These are phyloP conservation scores for Globisporangium spinosum DNA, from an alignment of 352 stramenopile genomes.

Conservation along the genomic window DNA sequence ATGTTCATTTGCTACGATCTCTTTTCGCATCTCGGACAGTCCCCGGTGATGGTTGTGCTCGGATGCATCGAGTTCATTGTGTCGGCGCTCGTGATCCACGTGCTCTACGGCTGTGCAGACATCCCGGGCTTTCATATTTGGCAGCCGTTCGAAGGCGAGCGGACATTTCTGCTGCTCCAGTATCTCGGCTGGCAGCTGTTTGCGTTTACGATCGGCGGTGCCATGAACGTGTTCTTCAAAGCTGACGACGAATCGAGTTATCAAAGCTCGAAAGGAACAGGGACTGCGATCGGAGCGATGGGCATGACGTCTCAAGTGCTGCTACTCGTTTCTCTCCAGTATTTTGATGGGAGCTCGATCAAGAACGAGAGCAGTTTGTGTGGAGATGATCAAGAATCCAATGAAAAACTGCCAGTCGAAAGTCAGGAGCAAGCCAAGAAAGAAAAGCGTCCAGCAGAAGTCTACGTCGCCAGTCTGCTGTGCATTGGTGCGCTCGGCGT, in stretches of 20 bases:
- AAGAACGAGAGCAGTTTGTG: not conserved
- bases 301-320: slow-evolving; percentile 50
- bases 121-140: slow-evolving; percentile 45
- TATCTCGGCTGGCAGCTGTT: slow-evolving; percentile 64
- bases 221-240: slow-evolving; percentile 31
- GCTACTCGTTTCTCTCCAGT: slow-evolving; percentile 44
- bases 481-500: slow-evolving; percentile 26
- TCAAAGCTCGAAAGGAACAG: slow-evolving; percentile 22
- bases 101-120: slow-evolving; percentile 43
- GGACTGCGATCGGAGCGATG: slow-evolving; percentile 34
- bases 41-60: slow-evolving; percentile 29
- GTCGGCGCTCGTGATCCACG: slow-evolving; percentile 46
- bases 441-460: slow-evolving; percentile 23
- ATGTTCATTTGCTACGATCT: slow-evolving; percentile 46
- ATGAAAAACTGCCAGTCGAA: too few species aligned
- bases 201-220: slow-evolving; percentile 33
- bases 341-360: slow-evolving; percentile 23
- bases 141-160: slow-evolving; percentile 56
- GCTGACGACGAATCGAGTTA: slow-evolving; percentile 18
- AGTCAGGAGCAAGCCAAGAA: not conserved
- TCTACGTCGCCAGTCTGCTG: slow-evolving; percentile 34
- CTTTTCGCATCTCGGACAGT: slow-evolving; percentile 30
- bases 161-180: slow-evolving; percentile 51
- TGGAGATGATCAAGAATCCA: not conserved
- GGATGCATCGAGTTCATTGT: slow-evolving; percentile 37